These are phyloP conservation scores for Acanthochlamys bracteata DNA, from an alignment of 106 monocot genomes.

Conservation along the genomic window DNA sequence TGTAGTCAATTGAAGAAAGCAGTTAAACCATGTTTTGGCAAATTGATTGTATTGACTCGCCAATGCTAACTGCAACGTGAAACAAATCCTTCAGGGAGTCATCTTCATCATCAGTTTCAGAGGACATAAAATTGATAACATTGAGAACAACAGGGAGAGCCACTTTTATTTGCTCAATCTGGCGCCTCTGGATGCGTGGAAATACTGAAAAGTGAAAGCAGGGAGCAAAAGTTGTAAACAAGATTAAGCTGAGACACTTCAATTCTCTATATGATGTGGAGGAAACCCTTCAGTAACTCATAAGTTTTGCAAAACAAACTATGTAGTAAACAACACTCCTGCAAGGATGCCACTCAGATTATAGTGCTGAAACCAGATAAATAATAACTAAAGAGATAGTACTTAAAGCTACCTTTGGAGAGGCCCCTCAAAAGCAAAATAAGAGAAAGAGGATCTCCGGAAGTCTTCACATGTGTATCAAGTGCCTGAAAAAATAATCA, in stretches of 20 bases:
- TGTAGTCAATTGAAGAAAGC: neutral
- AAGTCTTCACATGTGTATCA: constrained; percentile 31
- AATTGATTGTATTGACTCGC: constrained; percentile 51
- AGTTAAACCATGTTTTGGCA: constrained; percentile 57
- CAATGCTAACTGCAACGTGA: constrained; percentile 39
- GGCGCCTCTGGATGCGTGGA: constrained; percentile 51
- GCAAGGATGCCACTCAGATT: too few species aligned
- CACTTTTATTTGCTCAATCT: constrained; percentile 72
- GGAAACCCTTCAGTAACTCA: too few species aligned
- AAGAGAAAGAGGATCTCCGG: constrained; percentile 25
- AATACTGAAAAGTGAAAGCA: constrained; percentile 40
- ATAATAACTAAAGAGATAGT: too few species aligned
- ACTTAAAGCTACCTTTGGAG: constrained; percentile 50
- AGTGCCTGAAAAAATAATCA: constrained; percentile 44
- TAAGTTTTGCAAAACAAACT: too few species aligned
- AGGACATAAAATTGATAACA: constrained; percentile 27
- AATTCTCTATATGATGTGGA: too few species aligned
- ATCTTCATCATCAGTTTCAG: constrained; percentile 43
- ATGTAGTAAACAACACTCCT: too few species aligned
- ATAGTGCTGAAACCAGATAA: too few species aligned
- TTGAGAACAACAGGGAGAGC: constrained; percentile 60
- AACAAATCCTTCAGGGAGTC: constrained; percentile 29
- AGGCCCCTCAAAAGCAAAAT: constrained; percentile 51
- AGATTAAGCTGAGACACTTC: too few species aligned
- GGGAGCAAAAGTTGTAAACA: too few species aligned